Evolutionary conservation across 1,284 basidiomycete genomes (phyloP), one percentile per base, ranked within the genome.

Genomic region (Irpex sp.): DNA sequence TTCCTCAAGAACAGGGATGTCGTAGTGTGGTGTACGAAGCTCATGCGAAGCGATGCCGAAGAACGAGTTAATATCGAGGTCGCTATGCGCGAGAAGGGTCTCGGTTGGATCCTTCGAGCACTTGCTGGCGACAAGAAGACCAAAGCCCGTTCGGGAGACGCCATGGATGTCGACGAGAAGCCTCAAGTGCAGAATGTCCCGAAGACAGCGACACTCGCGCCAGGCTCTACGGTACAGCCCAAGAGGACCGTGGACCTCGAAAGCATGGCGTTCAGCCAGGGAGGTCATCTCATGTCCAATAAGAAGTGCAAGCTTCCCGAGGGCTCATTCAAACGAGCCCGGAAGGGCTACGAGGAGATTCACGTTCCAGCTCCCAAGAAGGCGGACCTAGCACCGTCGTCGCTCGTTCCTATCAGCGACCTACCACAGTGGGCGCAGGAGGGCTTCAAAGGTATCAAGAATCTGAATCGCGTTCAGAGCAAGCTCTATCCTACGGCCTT

Each of bases 281-380:
- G 97, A 26, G 95, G 94, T 0, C 96, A 98, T 68, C 81, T 98
- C 66, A 99, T 98, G 93, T 94, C 95, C 19, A 97, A 98, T 79
- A 97, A 98, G 77, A 98, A 98, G 79, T 95, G 93, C 77, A 97
- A 96, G 72, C 88, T 99, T 4, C 97, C 97, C 0, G 94, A 98
- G 58, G 97, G 97, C 4, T 98, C 95, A 36, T 97, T 98, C 86
- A 99, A 99, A 80, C 91, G 96, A 37, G 88, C 93, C 36, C 91
- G 93, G 77, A 98, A 98, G 76, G 96, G 97, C 0, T 99, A 95
- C 76, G 97, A 99, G 76, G 97, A 99, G 77, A 97, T 99, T 58
- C 96, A 98, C 70, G 93, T 99, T 1, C 97, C 97, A 0, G 91
- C 94, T 2, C 96, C 96, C 2, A 95, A 96, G 78, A 88, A 91